Conservation (phyloP, 1,284 basidiomycete genomes). For the Apiotrichum akiyoshidainum region DNA sequence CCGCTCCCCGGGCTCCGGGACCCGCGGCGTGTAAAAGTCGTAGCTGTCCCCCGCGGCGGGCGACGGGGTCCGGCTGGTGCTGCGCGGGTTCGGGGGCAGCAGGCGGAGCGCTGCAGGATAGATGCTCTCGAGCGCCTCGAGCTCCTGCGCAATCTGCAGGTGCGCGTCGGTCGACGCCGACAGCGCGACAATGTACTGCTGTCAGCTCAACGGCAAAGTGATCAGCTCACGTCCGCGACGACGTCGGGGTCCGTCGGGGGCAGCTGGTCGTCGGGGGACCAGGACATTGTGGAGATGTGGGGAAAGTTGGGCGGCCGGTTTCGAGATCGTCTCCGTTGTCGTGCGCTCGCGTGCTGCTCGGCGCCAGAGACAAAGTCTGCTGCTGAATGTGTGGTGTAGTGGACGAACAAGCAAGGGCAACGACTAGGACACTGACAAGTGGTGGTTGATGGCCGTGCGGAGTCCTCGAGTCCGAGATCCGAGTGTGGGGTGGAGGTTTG, state of each 20-base stretch:
- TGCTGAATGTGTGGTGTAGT: no score
- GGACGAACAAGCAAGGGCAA: no score
- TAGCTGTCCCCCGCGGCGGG: not conserved
- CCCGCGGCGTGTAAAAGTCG: not conserved
- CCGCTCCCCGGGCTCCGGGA: constrained; percentile 32
- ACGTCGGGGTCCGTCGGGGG: not conserved
- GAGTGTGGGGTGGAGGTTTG: no score
- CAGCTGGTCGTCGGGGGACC: not conserved
- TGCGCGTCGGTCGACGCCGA: constrained; percentile 24
- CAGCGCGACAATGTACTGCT: constrained; percentile 43
- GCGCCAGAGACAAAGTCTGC: no score
- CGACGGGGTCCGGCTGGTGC: not conserved
- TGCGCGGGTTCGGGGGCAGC: constrained; percentile 19
- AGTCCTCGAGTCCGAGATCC: no score
- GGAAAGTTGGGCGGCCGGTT: no score
- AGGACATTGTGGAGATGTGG: not conserved
- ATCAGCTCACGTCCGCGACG: not conserved
- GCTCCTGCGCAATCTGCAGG: constrained; percentile 42
- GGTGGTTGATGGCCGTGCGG: no score
- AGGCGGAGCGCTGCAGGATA: constrained; percentile 63
- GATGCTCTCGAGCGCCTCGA: constrained; percentile 73
- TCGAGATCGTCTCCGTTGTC: not conserved
- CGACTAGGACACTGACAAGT: no score
- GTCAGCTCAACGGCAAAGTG: not conserved
- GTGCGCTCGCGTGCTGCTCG: no score